phyloP scores from a whole-genome alignment of 371 early-diverging fungal genomes.

The Chytridiales sp. region DNA sequence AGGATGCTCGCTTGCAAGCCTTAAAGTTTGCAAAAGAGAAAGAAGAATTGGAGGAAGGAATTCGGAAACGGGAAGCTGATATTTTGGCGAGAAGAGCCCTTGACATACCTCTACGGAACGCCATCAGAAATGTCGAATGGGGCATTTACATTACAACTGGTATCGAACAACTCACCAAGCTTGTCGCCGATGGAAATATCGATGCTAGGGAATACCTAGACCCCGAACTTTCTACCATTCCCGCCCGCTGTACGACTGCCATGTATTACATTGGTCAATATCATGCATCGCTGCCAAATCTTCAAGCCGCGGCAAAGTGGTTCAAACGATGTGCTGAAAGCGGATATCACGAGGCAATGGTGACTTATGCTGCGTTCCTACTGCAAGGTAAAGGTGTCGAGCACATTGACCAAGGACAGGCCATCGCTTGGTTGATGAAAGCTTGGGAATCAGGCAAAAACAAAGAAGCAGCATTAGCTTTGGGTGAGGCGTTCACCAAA shows the following conservation, averaged over 20 bases:
- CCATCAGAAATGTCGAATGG: conserved; percentile 10
- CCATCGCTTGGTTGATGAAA: conserved; percentile 24
- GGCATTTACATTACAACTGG: conserved; percentile 16
- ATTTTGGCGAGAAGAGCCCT: neutral
- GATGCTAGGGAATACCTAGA: conserved; percentile 20
- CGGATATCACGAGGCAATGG: conserved; percentile 16
- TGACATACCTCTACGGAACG: neutral
- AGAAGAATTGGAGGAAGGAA: neutral
- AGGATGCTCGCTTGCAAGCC: too few relatives aligned
- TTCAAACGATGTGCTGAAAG: conserved; percentile 17
- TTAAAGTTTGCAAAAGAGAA: too few relatives aligned
- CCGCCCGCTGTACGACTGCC: conserved; percentile 2
- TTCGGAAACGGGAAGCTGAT: conserved; percentile 4
- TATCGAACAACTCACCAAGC: conserved; percentile 14
- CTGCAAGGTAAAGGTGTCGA: conserved; percentile 14
- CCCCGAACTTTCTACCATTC: conserved; percentile 11
- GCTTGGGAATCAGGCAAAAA: conserved; percentile 16
- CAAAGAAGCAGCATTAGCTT: conserved; percentile 21
- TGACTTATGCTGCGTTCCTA: conserved; percentile 16
- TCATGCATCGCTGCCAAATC: conserved; percentile 14
- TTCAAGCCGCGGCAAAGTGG: conserved; percentile 14
- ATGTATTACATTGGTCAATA: conserved; percentile 16
- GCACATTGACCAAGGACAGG: conserved; percentile 14
- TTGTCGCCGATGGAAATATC: conserved; percentile 6
- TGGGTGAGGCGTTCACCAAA: conserved; percentile 20